Conservation (phyloP, 169 alveolate genomes). For the Miamiensis avidus region DNA sequence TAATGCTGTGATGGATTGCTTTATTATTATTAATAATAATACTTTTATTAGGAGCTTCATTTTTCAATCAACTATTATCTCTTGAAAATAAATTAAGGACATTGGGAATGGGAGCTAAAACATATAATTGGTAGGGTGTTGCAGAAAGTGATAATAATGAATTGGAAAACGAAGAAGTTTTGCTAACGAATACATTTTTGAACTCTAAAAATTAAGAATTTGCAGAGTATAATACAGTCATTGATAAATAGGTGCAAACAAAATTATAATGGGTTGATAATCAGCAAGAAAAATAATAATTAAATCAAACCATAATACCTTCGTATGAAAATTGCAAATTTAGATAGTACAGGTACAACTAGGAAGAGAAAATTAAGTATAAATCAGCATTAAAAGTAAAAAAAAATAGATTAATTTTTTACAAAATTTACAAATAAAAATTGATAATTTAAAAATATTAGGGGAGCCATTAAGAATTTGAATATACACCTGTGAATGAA, state of each 20-base stretch:
- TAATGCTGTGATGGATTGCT: not conserved
- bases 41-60: constrained; percentile 47
- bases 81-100: constrained; percentile 42
- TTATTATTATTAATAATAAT: too few relatives aligned
- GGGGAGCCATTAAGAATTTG: not conserved
- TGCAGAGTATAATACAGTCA: not conserved
- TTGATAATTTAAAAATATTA: not conserved
- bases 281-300: not conserved
- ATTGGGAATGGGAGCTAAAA: not conserved
- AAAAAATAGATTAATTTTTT: too few relatives aligned
- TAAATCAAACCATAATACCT: not conserved
- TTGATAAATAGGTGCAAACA: not conserved
- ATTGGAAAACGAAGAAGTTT: not conserved
- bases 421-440: not conserved
- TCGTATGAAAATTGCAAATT: not conserved
- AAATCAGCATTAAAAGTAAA: not conserved
- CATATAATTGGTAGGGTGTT: not conserved
- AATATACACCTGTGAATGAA: not conserved
- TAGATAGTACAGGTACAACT: not conserved
- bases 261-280: not conserved
- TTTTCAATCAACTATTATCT: constrained; percentile 66
- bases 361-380: not conserved
- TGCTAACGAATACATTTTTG: not conserved
- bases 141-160: not conserved
- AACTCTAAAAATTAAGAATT: not conserved